Percentiles rank a stretch among this genome's conserved stretches.
Evolutionary conservation across 2,329 filamentous ascomycete genomes (phyloP).

Genomic region (Paecilomyces dactylethromorphus): DNA sequence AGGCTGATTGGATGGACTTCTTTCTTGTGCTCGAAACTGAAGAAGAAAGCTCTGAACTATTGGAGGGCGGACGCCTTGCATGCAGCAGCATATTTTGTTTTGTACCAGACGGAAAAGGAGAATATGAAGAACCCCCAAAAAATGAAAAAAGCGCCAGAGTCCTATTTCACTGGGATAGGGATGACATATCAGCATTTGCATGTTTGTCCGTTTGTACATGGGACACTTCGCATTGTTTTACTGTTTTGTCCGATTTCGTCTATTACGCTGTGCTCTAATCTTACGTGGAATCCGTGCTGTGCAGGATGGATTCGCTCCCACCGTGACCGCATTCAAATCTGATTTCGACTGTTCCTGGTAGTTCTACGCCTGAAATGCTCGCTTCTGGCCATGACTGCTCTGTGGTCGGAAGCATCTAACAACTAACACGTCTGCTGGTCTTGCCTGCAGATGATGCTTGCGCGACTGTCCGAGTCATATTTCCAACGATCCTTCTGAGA

Average conservation of each 20-base stretch:
- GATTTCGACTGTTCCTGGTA: conserved; percentile 5
- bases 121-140: conserved; percentile 26
- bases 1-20: conserved; percentile 24
- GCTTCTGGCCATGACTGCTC: neutral
- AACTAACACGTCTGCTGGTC: neutral
- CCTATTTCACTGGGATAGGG: conserved; percentile 21
- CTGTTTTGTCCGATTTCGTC: conserved; percentile 6
- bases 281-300: conserved; percentile 6
- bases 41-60: conserved; percentile 13
- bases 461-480: neutral
- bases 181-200: conserved; percentile 34
- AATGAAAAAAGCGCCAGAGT: conserved; percentile 20
- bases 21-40: conserved; percentile 21
- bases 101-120: conserved; percentile 17
- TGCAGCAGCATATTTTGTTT: conserved; percentile 15
- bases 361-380: neutral
- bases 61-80: conserved; percentile 19
- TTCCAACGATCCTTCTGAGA: neutral
- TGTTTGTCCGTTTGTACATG: conserved; percentile 27
- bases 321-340: neutral
- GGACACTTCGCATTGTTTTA: conserved; percentile 26
- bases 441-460: neutral
- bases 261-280: conserved; percentile 9
- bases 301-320: conserved; percentile 2
- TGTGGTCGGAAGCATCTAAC: neutral